Conservation (phyloP, 2,329 filamentous ascomycete species). For the Cladorrhinum sp. region DNA sequence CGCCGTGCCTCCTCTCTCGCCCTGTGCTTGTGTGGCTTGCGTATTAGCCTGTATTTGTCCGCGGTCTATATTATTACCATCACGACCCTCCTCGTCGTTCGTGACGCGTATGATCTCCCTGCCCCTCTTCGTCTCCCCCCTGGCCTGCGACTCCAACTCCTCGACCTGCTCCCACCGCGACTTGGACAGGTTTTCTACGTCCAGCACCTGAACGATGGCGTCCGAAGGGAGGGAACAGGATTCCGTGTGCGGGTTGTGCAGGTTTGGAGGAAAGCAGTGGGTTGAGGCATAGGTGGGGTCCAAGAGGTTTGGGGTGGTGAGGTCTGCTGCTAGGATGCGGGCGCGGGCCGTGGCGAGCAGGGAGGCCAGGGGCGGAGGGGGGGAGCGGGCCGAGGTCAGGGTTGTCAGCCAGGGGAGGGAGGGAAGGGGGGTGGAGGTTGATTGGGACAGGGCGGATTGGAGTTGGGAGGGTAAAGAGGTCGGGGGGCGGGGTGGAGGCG, state of each 20-base stretch:
- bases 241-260: slow-evolving; percentile 40
- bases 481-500: background rate
- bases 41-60: background rate
- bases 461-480: slow-evolving; percentile 45
- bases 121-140: slow-evolving; percentile 71
- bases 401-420: slow-evolving; percentile 59
- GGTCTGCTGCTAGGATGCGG: slow-evolving; percentile 74
- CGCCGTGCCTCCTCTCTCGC: slow-evolving; percentile 4
- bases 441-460: slow-evolving; percentile 43
- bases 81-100: slow-evolving; percentile 49
- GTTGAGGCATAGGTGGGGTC: slow-evolving; percentile 37
- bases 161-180: slow-evolving; percentile 88
- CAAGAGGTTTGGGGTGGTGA: slow-evolving; percentile 59
- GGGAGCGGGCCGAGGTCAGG: slow-evolving; percentile 56
- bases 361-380: slow-evolving; percentile 62
- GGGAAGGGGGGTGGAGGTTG: slow-evolving; percentile 52
- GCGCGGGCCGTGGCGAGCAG: slow-evolving; percentile 77
- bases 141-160: slow-evolving; percentile 67
- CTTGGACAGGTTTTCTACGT: slow-evolving; percentile 76
- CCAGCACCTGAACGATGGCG: slow-evolving; percentile 76
- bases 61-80: slow-evolving; percentile 35
- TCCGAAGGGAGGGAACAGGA: slow-evolving; percentile 54
- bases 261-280: slow-evolving; percentile 51
- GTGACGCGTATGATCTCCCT: slow-evolving; percentile 75
- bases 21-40: background rate